Base-by-base conservation (phyloP, 305 asterid species). In the Caryopteris hybrid region DNA sequence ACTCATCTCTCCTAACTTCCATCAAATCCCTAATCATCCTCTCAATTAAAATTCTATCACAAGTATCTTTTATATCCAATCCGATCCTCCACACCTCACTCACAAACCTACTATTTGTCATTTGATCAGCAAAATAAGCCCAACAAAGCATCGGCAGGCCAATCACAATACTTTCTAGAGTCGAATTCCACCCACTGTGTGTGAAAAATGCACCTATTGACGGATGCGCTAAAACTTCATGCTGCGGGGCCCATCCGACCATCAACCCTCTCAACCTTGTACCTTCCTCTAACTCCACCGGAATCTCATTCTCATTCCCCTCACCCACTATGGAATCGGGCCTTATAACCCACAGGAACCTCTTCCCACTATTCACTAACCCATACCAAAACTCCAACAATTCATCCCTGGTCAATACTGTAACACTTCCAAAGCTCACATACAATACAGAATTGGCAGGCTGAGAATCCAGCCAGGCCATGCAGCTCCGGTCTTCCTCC, bases 341-440 rank as follows among this genome's bases (percentile, higher is more conserved):
- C 52, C 83, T 72, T 18, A 81, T 50, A 10, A 75, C 80, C 89
- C 89, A 81, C 66, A 84, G 64, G 77, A 84, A 84, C 27, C 72
- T 83, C 0, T 68, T 61, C n/a, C 76, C 79, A 58, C 88, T 83
- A 61, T 80, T 78, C 3, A 80, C 81, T 20, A 83, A 23, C 8
- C 84, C 85, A 41, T 78, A 51, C 88, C 85, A 80, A 36, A 83
- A 76, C 69, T 83, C 88, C 51, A 83, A 17, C 23, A 76, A 6
- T 61, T 83, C 80, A 11, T 83, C 77, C 25, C 62, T 68, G 3
- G 80, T 73, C 36, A 83, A 5, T 2, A 68, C 20, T 0, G 87
- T 65, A 8, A 84, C 13, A 33, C 87, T 84, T 12, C 89, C 87
- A 42, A 84, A 84, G 58, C 84, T 81, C 4, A 77, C 87, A 36